phyloP scores from a whole-genome alignment of 2,329 filamentous ascomycete species.

The Pseudopyrenochaeta lycopersici region DNA sequence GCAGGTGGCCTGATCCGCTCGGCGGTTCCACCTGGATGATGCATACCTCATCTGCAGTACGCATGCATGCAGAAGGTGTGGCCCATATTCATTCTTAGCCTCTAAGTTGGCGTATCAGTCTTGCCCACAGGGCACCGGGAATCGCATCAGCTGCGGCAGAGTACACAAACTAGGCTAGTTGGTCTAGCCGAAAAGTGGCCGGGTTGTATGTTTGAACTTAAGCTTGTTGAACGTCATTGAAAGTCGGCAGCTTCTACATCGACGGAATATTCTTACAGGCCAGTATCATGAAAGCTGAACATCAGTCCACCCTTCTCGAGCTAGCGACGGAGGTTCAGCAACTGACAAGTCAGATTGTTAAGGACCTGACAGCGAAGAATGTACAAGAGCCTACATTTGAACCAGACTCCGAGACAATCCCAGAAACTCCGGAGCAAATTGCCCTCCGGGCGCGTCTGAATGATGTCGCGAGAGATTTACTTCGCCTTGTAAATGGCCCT shows the following conservation, averaged over 20 bases:
- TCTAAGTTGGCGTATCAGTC: no score
- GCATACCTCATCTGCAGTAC: background rate
- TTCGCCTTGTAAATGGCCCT: constrained; percentile 34
- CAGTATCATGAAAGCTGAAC: constrained; percentile 10
- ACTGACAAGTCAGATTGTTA: constrained; percentile 16
- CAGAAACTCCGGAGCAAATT: constrained; percentile 16
- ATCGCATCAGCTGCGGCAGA: background rate
- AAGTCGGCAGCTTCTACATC: background rate
- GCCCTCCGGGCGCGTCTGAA: constrained; percentile 21
- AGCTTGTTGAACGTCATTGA: background rate
- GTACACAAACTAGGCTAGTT: background rate
- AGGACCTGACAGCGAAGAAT: constrained; percentile 12
- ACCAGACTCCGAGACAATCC: constrained; percentile 9
- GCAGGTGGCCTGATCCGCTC: background rate
- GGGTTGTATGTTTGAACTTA: background rate
- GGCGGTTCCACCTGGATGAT: no score
- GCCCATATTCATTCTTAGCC: no score
- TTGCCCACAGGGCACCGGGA: background rate
- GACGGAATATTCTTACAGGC: background rate
- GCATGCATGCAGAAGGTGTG: background rate
- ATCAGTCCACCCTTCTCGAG: constrained; percentile 15
- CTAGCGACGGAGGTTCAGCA: constrained; percentile 20
- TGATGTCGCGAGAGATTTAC: constrained; percentile 21
- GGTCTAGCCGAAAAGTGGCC: background rate
- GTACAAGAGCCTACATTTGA: constrained; percentile 22